Conservation (phyloP, 495 filamentous ascomycete genomes). For the Penicillium coprophilum region DNA sequence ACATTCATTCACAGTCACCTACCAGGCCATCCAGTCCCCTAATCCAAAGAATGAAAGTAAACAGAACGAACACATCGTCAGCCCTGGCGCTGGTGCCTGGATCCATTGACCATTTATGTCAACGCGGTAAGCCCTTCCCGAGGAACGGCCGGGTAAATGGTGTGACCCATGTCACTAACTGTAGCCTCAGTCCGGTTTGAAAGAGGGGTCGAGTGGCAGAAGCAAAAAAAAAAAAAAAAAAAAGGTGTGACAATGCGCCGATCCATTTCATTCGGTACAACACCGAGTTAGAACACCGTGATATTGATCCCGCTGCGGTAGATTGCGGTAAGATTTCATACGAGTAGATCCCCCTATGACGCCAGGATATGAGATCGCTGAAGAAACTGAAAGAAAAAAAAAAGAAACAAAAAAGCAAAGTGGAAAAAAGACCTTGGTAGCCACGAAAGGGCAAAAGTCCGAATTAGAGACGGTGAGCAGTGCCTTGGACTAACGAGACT, state of each 20-base stretch:
- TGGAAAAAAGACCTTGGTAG: background rate
- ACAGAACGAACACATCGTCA: slow-evolving; percentile 10
- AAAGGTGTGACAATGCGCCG: slow-evolving; percentile 5
- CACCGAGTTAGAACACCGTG: slow-evolving; percentile 16
- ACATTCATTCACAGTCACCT: slow-evolving; percentile 2
- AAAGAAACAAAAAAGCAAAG: background rate
- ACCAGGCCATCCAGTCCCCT: slow-evolving; percentile 9
- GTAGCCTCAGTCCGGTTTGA: slow-evolving; percentile 15
- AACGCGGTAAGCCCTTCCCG: slow-evolving; percentile 13
- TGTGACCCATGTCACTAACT: slow-evolving; percentile 9
- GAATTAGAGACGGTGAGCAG: background rate
- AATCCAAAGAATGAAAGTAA: slow-evolving; percentile 5
- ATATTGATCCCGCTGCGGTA: slow-evolving; percentile 14
- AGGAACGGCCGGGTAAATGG: background rate
- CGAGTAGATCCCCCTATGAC: slow-evolving; percentile 15
- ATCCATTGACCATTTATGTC: slow-evolving; percentile 24
- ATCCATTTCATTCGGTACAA: slow-evolving; percentile 16
- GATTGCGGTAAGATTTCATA: slow-evolving; percentile 12
- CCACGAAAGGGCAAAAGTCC: background rate
- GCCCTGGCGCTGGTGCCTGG: slow-evolving; percentile 19
- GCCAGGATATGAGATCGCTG: slow-evolving; percentile 33
- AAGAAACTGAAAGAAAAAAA: slow-evolving; percentile 17
- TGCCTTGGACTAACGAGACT: slow-evolving; percentile 2
- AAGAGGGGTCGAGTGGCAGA: slow-evolving; percentile 18
- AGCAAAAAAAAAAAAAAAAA: slow-evolving; percentile 3